phyloP scores from a whole-genome alignment of 2,329 filamentous ascomycete genomes.

The Colletotrichum abscissum region DNA sequence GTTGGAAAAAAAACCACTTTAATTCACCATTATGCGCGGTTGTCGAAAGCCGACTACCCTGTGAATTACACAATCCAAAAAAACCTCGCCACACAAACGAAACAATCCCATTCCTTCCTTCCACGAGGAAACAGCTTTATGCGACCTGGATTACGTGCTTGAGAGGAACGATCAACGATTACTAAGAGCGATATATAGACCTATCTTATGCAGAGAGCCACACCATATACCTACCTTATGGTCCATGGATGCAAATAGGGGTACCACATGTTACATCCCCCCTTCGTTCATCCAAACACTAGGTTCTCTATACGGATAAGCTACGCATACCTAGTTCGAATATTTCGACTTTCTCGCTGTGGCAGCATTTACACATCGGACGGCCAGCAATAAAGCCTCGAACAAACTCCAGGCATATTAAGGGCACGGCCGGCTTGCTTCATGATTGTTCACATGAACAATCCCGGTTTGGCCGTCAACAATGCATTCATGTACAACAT shows the following conservation, averaged over 20 bases:
- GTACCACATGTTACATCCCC: neutral
- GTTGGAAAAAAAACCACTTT: neutral
- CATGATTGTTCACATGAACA: neutral
- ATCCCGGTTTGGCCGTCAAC: neutral
- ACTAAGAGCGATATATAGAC: constrained; percentile 2
- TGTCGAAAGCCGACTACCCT: neutral
- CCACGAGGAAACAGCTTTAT: neutral
- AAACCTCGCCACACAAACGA: constrained; percentile 16
- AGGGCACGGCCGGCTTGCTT: no score
- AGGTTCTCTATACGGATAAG: neutral
- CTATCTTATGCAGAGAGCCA: neutral
- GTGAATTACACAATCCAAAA: neutral
- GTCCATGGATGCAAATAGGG: neutral
- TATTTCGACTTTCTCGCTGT: neutral
- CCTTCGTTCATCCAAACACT: neutral
- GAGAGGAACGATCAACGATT: no score
- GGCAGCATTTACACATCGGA: neutral
- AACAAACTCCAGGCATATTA: neutral
- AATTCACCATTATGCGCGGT: neutral
- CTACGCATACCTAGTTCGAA: neutral
- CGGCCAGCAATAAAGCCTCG: neutral
- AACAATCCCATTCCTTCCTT: constrained; percentile 17
- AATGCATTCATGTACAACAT: neutral
- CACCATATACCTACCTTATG: neutral
- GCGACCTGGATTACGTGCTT: neutral